Evolutionary conservation across 805 yeast genomes (phyloP).

Genomic region (Pichia occidentalis): DNA sequence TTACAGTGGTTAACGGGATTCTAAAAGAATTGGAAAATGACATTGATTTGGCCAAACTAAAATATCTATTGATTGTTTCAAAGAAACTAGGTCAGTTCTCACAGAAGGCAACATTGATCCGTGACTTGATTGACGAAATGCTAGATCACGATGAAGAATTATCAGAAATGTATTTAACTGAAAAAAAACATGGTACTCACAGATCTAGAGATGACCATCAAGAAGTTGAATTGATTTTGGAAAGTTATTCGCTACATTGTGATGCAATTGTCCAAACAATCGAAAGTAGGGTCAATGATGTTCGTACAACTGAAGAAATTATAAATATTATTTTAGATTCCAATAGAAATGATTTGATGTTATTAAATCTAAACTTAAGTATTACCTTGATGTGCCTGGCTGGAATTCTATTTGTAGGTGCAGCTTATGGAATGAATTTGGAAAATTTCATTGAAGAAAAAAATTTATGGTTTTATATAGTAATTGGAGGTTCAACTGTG

Average conservation of each 20-base stretch:
- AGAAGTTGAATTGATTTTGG: slow-evolving; percentile 85
- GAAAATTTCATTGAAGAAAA: slow-evolving; percentile 87
- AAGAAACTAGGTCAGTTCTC: slow-evolving; percentile 79
- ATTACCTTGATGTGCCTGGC: slow-evolving; percentile 81
- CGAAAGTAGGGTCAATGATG: slow-evolving; percentile 71
- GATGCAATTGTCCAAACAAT: slow-evolving; percentile 93
- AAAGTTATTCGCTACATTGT: slow-evolving; percentile 81
- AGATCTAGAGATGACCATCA: slow-evolving; percentile 61
- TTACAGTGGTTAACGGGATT: slow-evolving; percentile 66
- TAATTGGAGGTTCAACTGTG: slow-evolving; percentile 39
- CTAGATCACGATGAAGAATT: slow-evolving; percentile 84
- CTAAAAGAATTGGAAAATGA: slow-evolving; percentile 73
- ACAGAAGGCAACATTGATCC: slow-evolving; percentile 73
- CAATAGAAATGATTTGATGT: slow-evolving; percentile 88
- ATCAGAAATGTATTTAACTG: slow-evolving; percentile 74
- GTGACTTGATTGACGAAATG: slow-evolving; percentile 80
- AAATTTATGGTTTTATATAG: slow-evolving; percentile 57
- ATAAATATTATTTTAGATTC: slow-evolving; percentile 89
- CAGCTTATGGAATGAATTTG: slow-evolving; percentile 93
- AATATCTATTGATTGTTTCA: slow-evolving; percentile 74
- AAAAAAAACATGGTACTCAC: slow-evolving; percentile 37
- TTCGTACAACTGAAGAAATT: slow-evolving; percentile 89
- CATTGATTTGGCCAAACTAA: slow-evolving; percentile 70
- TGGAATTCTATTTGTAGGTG: slow-evolving; percentile 70
- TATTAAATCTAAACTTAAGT: slow-evolving; percentile 75